Evolutionary conservation across 2,329 filamentous ascomycete species (phyloP).

Genomic region (Colletotrichum sublineola): DNA sequence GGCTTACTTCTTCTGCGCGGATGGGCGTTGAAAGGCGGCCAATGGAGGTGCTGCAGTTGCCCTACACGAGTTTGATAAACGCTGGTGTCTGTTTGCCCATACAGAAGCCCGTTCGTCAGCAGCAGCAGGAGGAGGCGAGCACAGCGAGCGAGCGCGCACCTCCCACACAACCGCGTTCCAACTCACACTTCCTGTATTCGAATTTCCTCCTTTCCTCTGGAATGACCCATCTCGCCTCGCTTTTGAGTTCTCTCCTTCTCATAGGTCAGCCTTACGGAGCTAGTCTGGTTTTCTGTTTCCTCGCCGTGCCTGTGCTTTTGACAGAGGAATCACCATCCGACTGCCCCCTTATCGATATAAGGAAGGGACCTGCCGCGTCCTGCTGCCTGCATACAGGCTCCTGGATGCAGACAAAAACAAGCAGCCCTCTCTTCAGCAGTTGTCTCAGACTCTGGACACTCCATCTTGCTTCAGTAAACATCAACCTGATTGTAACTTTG

Average conservation of each 20-base stretch:
- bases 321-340: background rate
- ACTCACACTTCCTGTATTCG: background rate
- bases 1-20: background rate
- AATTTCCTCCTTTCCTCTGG: background rate
- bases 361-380: constrained; percentile 25
- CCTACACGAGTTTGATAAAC: background rate
- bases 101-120: background rate
- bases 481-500: background rate
- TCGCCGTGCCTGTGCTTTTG: constrained; percentile 14
- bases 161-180: constrained; percentile 6
- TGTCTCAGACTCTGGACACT: background rate
- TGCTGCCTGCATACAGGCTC: background rate
- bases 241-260: background rate
- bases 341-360: constrained; percentile 31
- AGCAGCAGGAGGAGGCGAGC: background rate
- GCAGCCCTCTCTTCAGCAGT: background rate
- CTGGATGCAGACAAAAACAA: constrained; percentile 1
- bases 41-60: background rate
- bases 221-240: background rate
- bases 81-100: constrained; percentile 3
- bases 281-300: constrained; percentile 16
- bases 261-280: constrained; percentile 31
- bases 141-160: background rate
- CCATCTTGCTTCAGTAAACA: background rate
- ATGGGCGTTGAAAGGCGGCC: constrained; percentile 13